phyloP scores from a whole-genome alignment of 768 basidiomycete genomes.

The Albatrellus ellisii region DNA sequence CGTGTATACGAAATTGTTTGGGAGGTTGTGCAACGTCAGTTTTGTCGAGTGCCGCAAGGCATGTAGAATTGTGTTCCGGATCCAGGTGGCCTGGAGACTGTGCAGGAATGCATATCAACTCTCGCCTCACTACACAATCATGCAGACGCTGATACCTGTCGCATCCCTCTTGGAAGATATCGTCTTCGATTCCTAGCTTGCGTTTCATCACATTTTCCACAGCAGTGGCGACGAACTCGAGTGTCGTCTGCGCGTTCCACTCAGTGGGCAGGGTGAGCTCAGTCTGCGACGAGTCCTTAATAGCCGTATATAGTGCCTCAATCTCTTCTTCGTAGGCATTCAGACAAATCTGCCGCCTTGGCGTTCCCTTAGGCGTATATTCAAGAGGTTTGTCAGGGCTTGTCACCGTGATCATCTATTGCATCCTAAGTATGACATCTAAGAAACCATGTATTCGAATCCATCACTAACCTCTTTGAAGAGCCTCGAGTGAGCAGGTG shows the following conservation, averaged over 20 bases:
- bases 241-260: slow-evolving; percentile 8
- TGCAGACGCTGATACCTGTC: slow-evolving; percentile 17
- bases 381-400: slow-evolving; percentile 28
- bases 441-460: background rate
- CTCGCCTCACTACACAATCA: no score
- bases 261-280: slow-evolving; percentile 7
- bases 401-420: slow-evolving; percentile 34
- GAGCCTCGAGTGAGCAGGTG: slow-evolving; percentile 16
- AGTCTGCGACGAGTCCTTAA: slow-evolving; percentile 14
- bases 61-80: slow-evolving; percentile 26
- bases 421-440: background rate
- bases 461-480: slow-evolving; percentile 12
- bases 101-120: background rate
- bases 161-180: slow-evolving; percentile 15
- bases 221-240: slow-evolving; percentile 8
- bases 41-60: slow-evolving; percentile 19
- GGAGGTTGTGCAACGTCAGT: slow-evolving; percentile 13
- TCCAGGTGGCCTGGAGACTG: slow-evolving; percentile 29
- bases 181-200: slow-evolving; percentile 8
- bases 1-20: slow-evolving; percentile 24
- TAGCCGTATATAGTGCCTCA: slow-evolving; percentile 9
- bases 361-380: slow-evolving; percentile 31
- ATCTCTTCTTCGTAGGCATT: slow-evolving; percentile 14
- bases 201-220: slow-evolving; percentile 11
- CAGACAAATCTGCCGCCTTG: slow-evolving; percentile 18